A percentile compares a stretch with the other conserved stretches of the same genome.
These are phyloP conservation scores for Pseudoneurospora amorphoporcata DNA, from an alignment of 495 filamentous ascomycete species.

Conservation along the genomic window DNA sequence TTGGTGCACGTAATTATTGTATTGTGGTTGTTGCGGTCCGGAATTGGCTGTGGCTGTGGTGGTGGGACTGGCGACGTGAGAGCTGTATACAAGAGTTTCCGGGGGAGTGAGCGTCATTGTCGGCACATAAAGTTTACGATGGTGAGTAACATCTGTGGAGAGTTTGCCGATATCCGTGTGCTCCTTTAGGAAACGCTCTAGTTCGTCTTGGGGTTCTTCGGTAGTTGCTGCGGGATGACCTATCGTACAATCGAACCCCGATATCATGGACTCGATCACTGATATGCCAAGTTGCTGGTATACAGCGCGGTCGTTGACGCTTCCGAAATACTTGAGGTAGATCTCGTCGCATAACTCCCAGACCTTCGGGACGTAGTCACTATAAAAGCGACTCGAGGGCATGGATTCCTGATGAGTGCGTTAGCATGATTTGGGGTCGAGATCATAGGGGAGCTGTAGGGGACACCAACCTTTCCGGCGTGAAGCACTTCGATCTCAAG, in stretches of 20 bases:
- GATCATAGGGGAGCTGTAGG: background rate
- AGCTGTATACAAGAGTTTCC: background rate
- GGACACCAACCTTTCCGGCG: constrained; percentile 32
- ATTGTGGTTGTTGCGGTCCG: background rate
- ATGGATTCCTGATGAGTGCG: constrained; percentile 19
- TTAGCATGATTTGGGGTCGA: constrained; percentile 7
- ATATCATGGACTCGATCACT: constrained; percentile 26
- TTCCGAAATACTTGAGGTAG: constrained; percentile 18
- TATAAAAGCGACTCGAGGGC: constrained; percentile 18
- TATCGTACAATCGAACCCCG: constrained; percentile 9
- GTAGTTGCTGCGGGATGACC: background rate
- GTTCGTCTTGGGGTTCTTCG: constrained; percentile 9
- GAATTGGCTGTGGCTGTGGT: background rate
- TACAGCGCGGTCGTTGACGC: constrained; percentile 15
- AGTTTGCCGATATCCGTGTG: background rate
- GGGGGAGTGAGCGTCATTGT: constrained; percentile 3
- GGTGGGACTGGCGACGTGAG: background rate
- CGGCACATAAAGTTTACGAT: constrained; percentile 4
- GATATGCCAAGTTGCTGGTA: constrained; percentile 30
- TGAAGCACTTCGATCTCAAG: constrained; percentile 36
- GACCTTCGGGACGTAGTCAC: constrained; percentile 23
- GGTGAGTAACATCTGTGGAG: background rate
- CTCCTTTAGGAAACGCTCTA: constrained; percentile 16
- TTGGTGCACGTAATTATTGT: background rate
- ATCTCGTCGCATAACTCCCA: constrained; percentile 28